Evolutionary conservation across 163 green algal species (phyloP).

Genomic region (Chlamydomonas reinhardtii): DNA sequence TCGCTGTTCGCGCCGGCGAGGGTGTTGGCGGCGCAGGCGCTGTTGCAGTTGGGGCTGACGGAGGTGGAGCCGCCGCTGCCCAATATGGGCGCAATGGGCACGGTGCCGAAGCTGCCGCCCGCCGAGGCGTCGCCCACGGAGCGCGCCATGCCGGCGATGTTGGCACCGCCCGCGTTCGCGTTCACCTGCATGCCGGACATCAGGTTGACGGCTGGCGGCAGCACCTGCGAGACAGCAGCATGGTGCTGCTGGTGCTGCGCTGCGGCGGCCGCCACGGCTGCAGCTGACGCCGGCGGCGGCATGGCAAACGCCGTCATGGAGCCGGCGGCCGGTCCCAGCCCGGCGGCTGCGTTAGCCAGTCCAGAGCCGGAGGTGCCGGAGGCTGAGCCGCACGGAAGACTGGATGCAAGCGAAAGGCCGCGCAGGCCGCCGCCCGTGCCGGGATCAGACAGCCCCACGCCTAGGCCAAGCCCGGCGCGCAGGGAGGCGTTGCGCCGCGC

Average conservation of each 20-base stretch:
- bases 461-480: conserved; percentile 12
- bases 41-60: conserved; percentile 23
- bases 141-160: not conserved
- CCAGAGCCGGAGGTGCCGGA: too few relatives aligned
- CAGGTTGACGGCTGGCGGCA: too few relatives aligned
- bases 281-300: too few relatives aligned
- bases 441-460: conserved; percentile 10
- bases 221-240: too few relatives aligned
- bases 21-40: not conserved
- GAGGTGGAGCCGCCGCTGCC: conserved; percentile 31
- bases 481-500: conserved; percentile 6
- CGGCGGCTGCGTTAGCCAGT: too few relatives aligned
- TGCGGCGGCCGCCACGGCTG: too few relatives aligned
- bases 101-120: conserved; percentile 25
- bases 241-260: too few relatives aligned
- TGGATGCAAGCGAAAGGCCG: not conserved
- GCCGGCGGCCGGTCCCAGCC: too few relatives aligned
- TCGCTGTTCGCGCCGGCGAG: not conserved
- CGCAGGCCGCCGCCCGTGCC: not conserved
- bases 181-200: not conserved
- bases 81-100: not conserved
- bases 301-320: too few relatives aligned
- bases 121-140: conserved; percentile 4
- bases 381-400: not conserved
- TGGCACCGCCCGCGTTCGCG: not conserved